Base-by-base conservation (phyloP, 177 flowering plant genomes). In the Vitis hybrid region DNA sequence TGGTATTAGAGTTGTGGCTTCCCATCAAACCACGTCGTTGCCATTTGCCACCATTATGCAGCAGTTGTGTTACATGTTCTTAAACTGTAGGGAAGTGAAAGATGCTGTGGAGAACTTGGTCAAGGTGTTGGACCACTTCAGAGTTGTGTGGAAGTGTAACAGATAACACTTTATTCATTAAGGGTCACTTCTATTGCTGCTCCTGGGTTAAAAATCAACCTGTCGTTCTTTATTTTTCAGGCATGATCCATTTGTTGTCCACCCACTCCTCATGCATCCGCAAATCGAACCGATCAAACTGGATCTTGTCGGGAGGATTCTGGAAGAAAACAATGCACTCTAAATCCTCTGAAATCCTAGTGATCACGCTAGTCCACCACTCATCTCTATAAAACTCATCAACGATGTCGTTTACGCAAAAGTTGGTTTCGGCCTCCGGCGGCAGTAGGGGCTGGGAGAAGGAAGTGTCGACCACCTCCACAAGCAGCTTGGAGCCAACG, bases 331-430 rank as follows among this genome's bases (percentile, higher is more conserved):
- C 80, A 13, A 30, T 19, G 45, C 39, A 76, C 60, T 58, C 60
- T 1, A 65, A 64, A 7, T 66, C 48, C 0, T 70, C 70, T 0
- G 74, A 21, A 54, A 68, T 72, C 67, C 60, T 71, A 19, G 30
- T 68, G 11, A 82, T 69, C 9, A 78, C 62, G 1, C 87, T 78
- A 63, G 66, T 63, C 87, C 87, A 82, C 87, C 87, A 84, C 1
- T 80, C 85, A 60, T 84, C 85, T 3, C 66, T 54, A 26, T 62
- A 66, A 17, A 19, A 59, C 3, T 83, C 87, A 51, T 82, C 87
- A 19, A 84, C 82, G 49, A 52, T 65, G 11, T 78, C 83, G 62
- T 75, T 50, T 6, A 65, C 59, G 55, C 76, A 74, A 45, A 75
- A 81, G 5, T 2, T n/a, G 62, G n/a, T 26, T 23, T 2, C 52